Percentiles rank a stretch among this genome's conserved stretches.
Conservation (phyloP, 306 rosid genomes). For the Prunus dulcis region DNA sequence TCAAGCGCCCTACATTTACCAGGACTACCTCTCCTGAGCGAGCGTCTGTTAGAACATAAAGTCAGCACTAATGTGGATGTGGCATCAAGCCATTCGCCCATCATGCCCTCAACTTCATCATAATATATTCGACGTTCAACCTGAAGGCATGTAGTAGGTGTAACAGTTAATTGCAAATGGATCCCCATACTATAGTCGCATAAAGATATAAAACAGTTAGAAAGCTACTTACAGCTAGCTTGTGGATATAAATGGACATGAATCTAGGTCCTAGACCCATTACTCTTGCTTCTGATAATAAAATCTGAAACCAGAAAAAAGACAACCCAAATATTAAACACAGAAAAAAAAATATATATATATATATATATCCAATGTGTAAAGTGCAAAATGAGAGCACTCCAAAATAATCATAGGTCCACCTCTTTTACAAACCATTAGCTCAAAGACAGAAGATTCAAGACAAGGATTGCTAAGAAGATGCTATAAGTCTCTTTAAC, state of each 20-base stretch:
- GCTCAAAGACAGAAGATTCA: not conserved
- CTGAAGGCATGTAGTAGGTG: slow-evolving; percentile 32
- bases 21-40: slow-evolving; percentile 44
- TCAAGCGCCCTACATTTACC: slow-evolving; percentile 67
- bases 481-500: not conserved
- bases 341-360: not conserved
- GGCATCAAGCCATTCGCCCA: slow-evolving; percentile 75
- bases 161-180: not conserved
- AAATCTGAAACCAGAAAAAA: slow-evolving; percentile 46
- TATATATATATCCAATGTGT: not conserved
- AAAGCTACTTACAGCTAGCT: slow-evolving; percentile 72
- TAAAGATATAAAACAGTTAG: not conserved
- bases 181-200: not conserved
- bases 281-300: slow-evolving; percentile 80
- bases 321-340: slow-evolving; percentile 10
- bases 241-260: slow-evolving; percentile 83
- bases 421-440: not conserved
- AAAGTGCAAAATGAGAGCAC: not conserved
- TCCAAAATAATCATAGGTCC: not conserved
- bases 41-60: slow-evolving; percentile 43
- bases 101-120: slow-evolving; percentile 77
- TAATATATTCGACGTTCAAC: slow-evolving; percentile 82
- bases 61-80: slow-evolving; percentile 82
- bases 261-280: slow-evolving; percentile 88
- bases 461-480: not conserved